Evolutionary conservation across 768 basidiomycete species (phyloP).

Genomic region (Rhodotorula graminis): DNA sequence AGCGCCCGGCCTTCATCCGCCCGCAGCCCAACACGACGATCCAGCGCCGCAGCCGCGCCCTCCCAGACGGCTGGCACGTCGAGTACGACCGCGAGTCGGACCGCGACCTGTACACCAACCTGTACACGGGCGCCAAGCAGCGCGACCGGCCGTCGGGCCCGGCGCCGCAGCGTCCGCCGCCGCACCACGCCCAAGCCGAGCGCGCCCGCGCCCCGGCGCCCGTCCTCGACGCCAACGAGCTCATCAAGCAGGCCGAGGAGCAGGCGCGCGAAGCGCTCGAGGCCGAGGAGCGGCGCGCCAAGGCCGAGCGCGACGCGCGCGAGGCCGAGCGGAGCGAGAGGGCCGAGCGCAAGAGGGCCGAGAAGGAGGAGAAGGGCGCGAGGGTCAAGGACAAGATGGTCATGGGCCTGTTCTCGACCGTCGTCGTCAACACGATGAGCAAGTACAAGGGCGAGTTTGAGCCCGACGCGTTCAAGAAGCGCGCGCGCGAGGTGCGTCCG

Average conservation of each 20-base stretch:
- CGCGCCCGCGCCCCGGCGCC: not conserved
- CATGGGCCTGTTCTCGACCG: constrained; percentile 73
- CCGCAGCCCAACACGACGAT: constrained; percentile 13
- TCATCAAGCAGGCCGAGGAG: constrained; percentile 48
- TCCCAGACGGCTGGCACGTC: constrained; percentile 29
- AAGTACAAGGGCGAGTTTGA: constrained; percentile 70
- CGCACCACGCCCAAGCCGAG: not conserved
- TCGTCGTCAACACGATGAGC: constrained; percentile 89
- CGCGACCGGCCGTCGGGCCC: constrained; percentile 44
- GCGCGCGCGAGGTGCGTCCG: constrained; percentile 78
- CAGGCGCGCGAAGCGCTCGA: constrained; percentile 39
- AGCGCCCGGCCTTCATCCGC: constrained; percentile 14
- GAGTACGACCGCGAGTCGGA: not conserved
- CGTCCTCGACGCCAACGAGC: constrained; percentile 41
- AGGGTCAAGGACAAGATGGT: constrained; percentile 65
- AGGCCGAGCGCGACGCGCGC: constrained; percentile 30
- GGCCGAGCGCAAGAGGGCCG: constrained; percentile 54
- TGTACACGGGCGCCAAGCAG: constrained; percentile 1
- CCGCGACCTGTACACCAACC: constrained; percentile 11
- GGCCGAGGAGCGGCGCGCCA: constrained; percentile 30
- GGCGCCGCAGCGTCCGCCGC: constrained; percentile 24
- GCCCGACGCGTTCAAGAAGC: constrained; percentile 81
- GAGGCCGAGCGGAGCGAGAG: constrained; percentile 22
- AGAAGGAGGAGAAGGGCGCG: constrained; percentile 38
- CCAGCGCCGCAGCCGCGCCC: not conserved